Base-by-base conservation (phyloP, 345 rosid species). In the Gossypium arboreum region DNA sequence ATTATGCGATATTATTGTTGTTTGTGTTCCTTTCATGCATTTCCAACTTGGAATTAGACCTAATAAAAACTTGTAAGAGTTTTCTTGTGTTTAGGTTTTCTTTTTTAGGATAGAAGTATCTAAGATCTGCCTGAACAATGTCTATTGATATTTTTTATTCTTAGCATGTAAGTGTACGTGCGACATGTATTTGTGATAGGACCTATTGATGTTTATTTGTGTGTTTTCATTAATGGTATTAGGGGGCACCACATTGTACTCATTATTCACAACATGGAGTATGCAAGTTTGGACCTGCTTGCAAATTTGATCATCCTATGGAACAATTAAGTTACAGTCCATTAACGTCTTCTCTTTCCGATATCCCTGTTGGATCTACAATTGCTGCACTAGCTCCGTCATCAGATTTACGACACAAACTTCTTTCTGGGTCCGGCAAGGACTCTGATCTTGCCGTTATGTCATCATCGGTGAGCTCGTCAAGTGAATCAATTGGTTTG, bases 241-340 rank as follows among this genome's bases (percentile, higher is more conserved):
- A 92, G 97, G 97, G 88, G 58, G 85, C 89, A 63, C 81, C 83
- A 17, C 88, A 70, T 69, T 92, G 97, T 69, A 78, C 80, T 73
- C 89, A 85, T 85, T 90, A 83, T 50, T 68, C 85, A 47, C 90
- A 86, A 68, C 88, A 78, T 6, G 96, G 92, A 59, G 80, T 77
- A 2, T 90, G 96, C 86, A 92, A 88, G 81, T 90, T 89, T 75
- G 91, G 92, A 3, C 27, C 88, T 56, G 82, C 90, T 11, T 92
- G 97, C 90, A 91, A 78, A 84, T 95, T 83, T 71, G 92, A 93
- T 69, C 97, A 95, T 86, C 86, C 97, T 25, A 82, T 84, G 78
- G 87, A 82, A 77, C 56, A 81, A 2, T 76, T 85, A 34, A 87
- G 89, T 78, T 89, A 88, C 88, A 91, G 86, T 73, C 86, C 91